phyloP scores from a whole-genome alignment of 148 eudicot genomes.

The Nyssa sinensis region DNA sequence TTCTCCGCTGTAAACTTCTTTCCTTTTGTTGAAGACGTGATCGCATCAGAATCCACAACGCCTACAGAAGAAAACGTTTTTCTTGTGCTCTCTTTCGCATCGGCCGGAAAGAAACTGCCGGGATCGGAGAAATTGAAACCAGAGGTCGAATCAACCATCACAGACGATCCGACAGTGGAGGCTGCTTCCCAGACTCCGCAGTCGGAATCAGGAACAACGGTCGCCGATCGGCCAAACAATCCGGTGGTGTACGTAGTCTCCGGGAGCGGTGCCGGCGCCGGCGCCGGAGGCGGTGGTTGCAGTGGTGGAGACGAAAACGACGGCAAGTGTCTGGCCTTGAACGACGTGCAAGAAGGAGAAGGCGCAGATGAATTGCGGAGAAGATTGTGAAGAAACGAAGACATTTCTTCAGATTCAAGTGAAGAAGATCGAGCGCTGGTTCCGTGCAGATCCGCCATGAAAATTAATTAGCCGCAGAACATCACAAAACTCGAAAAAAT shows the following conservation, averaged over 20 bases:
- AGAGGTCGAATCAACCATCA: conserved; percentile 9
- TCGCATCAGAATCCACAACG: conserved; percentile 21
- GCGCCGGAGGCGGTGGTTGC: conserved; percentile 7
- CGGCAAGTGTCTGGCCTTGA: conserved; percentile 2
- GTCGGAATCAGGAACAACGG: conserved; percentile 12
- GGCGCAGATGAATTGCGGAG: conserved; percentile 42
- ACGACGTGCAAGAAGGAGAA: neutral
- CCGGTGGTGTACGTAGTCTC: conserved; percentile 5
- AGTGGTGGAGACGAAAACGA: conserved; percentile 12
- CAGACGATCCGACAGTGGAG: conserved; percentile 1
- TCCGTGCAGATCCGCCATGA: conserved; percentile 49
- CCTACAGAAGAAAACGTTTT: conserved; percentile 11
- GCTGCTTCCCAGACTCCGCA: conserved; percentile 2
- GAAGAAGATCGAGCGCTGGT: conserved; percentile 20
- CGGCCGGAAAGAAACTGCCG: conserved; percentile 16
- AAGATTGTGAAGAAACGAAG: conserved; percentile 55
- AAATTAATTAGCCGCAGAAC: neutral
- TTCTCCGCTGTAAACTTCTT: conserved; percentile 10
- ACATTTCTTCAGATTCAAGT: conserved; percentile 66
- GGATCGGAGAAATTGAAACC: conserved; percentile 37
- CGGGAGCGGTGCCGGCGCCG: conserved; percentile 4
- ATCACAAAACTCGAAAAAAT: neutral
- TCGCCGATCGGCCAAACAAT: conserved; percentile 17
- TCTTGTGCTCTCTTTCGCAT: neutral
- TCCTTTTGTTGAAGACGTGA: conserved; percentile 25